These are phyloP conservation scores for Corchorus olitorius DNA, from an alignment of 345 rosid genomes.

Conservation along the genomic window DNA sequence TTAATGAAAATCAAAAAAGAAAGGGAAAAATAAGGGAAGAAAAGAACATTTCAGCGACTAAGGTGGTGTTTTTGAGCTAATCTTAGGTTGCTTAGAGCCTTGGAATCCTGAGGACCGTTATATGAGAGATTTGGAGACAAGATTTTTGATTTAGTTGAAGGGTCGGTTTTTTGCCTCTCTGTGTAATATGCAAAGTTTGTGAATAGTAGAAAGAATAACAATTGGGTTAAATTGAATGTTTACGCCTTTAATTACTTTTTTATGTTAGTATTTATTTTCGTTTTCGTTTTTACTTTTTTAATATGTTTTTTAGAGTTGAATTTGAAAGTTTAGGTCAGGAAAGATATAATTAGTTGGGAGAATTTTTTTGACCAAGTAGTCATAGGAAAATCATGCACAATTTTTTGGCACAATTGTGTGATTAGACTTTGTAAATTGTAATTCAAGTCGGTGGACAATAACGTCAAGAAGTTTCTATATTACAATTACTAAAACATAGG, in stretches of 20 bases:
- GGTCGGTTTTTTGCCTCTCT: conserved; percentile 29
- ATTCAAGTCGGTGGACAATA: not conserved
- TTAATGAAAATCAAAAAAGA: conserved; percentile 8
- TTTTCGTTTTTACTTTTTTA: not conserved
- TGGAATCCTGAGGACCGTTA: conserved; percentile 58
- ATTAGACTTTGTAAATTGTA: not conserved
- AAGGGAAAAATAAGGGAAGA: conserved; percentile 29
- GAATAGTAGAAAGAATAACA: not conserved
- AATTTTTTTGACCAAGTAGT: not conserved
- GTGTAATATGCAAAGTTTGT: not conserved
- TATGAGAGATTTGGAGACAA: conserved; percentile 20
- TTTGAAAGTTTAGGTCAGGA: not conserved
- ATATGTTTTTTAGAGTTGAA: not conserved
- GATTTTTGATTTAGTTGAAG: conserved; percentile 34
- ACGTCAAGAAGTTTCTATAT: not conserved
- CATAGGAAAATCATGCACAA: not conserved
- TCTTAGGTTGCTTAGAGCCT: conserved; percentile 61
- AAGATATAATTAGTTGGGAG: not conserved
- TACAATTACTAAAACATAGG: too few relatives aligned
- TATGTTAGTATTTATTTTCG: not conserved
- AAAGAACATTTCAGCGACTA: conserved; percentile 68
- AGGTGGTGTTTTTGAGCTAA: conserved; percentile 29
- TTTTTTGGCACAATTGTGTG: not conserved
- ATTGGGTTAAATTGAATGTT: conserved; percentile 30
- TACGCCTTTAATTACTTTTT: conserved; percentile 19